Evolutionary conservation across 768 basidiomycete genomes (phyloP), one percentile per base, ranked within the genome.

Genomic region (Scleroderma citrinum): DNA sequence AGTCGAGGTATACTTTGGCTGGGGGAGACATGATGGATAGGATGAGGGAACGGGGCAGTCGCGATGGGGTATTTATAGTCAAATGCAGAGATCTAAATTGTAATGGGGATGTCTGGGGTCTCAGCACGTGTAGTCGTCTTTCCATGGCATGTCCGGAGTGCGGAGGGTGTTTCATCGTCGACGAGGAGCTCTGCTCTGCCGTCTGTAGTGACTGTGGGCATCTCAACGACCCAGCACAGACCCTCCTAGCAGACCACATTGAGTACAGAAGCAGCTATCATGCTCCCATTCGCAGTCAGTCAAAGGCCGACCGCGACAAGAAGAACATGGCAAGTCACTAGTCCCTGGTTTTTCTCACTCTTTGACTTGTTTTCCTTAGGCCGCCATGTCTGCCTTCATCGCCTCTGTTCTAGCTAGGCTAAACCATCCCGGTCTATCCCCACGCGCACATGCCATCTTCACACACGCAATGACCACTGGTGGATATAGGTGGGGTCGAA

Each of bases 121-220:
- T 17, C 21, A 16, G 29, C 43, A 44, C 43, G 43, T 44, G 43
- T n/a, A n/a, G 31, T n/a, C 35, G 13, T 35, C n/a, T 35, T 35
- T 35, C 13, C 34, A 35, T 35, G 34, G 12, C 34, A 35, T 87
- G 85, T 68, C 65, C 48, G 24, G 76, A 76, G 39, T 88, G 87
- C 63, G 76, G 73, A 38, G 76, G 68, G 12, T 16, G 57, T 48
- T 78, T 77, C 16, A 64, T 73, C 52, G 80, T 76, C 73, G 75
- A 82, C 65, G 78, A 81, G 55, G 72, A 75, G 29, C 74, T 76
- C 23, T 76, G 74, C 48, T 82, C 83, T 3, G 65, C 72, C 40
- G 79, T 89, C 51, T 91, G 88, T 65, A 77, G 77, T 12, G 45
- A 53, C n/a, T 90, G 88, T 56, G 88, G 83, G 14, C 81, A 81